Conservation (phyloP, 2,329 filamentous ascomycete genomes). For the Botryosphaeria dothidea region DNA sequence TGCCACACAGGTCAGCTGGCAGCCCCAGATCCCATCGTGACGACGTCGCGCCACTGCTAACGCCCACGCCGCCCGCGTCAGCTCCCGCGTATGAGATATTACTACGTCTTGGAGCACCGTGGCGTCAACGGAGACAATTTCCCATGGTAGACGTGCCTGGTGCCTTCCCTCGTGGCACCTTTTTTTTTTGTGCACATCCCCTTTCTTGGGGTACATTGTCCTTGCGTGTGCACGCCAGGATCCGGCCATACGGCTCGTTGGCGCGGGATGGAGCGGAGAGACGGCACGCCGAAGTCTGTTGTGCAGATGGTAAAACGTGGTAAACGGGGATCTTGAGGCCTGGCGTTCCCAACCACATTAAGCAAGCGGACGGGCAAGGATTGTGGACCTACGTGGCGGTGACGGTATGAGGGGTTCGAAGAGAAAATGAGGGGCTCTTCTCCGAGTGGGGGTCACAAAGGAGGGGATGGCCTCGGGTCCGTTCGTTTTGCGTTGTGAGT, state of each 20-base stretch:
- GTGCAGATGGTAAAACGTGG: constrained; percentile 3
- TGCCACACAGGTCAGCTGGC: background rate
- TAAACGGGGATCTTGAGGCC: background rate
- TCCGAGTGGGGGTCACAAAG: background rate
- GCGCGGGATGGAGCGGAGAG: constrained; percentile 1
- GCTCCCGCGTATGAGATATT: too few species aligned
- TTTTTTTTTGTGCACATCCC: too few species aligned
- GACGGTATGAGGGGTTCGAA: background rate
- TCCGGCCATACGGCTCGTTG: background rate
- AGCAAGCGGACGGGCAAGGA: background rate
- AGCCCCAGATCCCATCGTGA: too few species aligned
- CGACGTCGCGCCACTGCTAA: too few species aligned
- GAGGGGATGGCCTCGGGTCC: background rate
- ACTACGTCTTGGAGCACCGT: too few species aligned
- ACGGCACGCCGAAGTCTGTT: background rate
- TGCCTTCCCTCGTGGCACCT: background rate
- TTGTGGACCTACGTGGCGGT: background rate
- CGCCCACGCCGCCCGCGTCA: too few species aligned
- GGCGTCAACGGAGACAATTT: too few species aligned
- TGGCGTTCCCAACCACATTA: background rate
- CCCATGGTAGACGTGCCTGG: background rate
- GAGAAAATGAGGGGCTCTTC: background rate
- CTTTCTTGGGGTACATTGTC: too few species aligned
- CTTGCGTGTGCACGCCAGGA: background rate
- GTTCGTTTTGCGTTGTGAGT: background rate